Base-by-base conservation (phyloP, 306 rosid species). In the Vachellia collinsii region DNA sequence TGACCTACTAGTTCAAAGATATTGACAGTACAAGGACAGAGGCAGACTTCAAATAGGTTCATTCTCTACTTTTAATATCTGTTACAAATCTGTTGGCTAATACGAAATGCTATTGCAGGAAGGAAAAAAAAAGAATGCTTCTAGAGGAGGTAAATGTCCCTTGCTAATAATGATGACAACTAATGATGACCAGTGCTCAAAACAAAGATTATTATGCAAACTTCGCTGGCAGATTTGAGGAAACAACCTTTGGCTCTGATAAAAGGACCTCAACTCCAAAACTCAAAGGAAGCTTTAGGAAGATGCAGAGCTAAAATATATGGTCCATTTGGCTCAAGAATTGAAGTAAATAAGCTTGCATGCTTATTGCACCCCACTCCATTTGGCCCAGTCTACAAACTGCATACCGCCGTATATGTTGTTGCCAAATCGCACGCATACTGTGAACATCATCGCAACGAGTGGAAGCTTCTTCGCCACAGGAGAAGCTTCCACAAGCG, bases 361-460 rank as follows among this genome's bases (percentile, higher is more conserved):
- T 59, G 68, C 72, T 87, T 86, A 92, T 79, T 94, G 98, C 56
- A 93, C 91, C 23, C 98, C 98, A 53, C 97, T 94, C 94, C 38
- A 83, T 80, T 91, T 89, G 54, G 98, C 98, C 98, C 98, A 94
- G 83, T 94, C 98, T 44, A 94, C 85, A 20, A 94, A 94, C 86
- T 94, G 98, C 97, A 94, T 94, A 14, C 97, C 98, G 61, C 94
- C 98, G 58, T 92, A 94, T 29, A 95, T 79, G 83, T 93, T 95
- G 91, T 95, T 95, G 11, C 96, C 92, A 36, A 91, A 95, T 42
- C 99, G 80, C 47, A 93, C 92, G 14, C 98, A 95, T 0, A 95
- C 89, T 0, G 99, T 95, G 87, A 95, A 95, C 14, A 93, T 90
- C 94, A 90, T 63, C 20, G 99, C 98, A 43, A 95, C 92, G 22